phyloP scores from a whole-genome alignment of 1,139 yeast genomes.

The Sugiyamaella castrensis region DNA sequence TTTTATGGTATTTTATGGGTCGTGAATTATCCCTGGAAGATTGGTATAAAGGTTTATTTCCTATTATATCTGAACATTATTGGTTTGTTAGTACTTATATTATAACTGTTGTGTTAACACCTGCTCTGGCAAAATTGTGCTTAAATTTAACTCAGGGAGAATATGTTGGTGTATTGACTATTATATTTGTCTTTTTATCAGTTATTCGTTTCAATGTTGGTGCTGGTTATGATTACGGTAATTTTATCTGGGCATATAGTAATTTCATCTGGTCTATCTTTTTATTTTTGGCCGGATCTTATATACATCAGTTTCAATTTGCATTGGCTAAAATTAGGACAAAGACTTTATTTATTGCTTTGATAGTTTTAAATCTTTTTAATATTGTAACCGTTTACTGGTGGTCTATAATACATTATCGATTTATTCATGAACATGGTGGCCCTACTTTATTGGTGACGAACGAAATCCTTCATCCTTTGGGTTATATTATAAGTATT shows the following conservation, averaged over 20 bases:
- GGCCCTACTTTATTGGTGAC: slow-evolving; percentile 7
- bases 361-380: not conserved
- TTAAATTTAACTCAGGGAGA: slow-evolving; percentile 2
- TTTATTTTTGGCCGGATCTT: slow-evolving; percentile 6
- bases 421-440: slow-evolving; percentile 4
- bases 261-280: slow-evolving; percentile 7
- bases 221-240: slow-evolving; percentile 3
- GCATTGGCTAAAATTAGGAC: slow-evolving; percentile 8
- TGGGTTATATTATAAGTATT: slow-evolving; percentile 1
- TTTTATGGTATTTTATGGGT: not conserved
- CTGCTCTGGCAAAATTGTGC: slow-evolving; percentile 6
- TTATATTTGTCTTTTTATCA: slow-evolving; percentile 1
- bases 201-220: slow-evolving; percentile 4
- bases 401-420: not conserved
- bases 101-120: slow-evolving; percentile 4
- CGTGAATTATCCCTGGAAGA: not conserved
- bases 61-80: slow-evolving; percentile 4
- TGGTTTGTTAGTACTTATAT: slow-evolving; percentile 12
- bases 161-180: slow-evolving; percentile 8
- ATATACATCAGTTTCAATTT: not conserved
- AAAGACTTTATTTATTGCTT: not conserved
- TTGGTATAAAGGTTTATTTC: slow-evolving; percentile 6
- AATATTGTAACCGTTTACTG: not conserved
- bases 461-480: too few species aligned
- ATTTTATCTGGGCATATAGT: slow-evolving; percentile 6